Base-by-base conservation (phyloP, 306 rosid genomes). In the Gastrolobium bilobum region DNA sequence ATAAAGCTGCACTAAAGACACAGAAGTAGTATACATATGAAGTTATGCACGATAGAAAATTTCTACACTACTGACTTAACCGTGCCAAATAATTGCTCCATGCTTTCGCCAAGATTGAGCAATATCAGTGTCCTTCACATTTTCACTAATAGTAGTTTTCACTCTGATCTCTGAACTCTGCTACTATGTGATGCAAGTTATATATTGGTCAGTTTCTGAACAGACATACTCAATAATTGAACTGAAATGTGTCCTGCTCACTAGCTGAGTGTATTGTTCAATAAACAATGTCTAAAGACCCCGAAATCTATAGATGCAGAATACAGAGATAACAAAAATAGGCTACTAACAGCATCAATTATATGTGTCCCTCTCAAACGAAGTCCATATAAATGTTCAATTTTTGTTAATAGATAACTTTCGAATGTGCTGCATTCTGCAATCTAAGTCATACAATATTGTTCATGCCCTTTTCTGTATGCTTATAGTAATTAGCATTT, bases 401-500 rank as follows among this genome's bases (percentile, higher is more conserved):
- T 20, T 20, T 20, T 20, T 20, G 26, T 20, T 0, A 20, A 20
- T 20, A 20, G 26, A 20, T 20, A 20, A 20, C 26, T 20, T 20
- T 20, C 26, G 26, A 20, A 20, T 20, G 26, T 20, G 26, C 26
- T 20, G 26, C 26, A 20, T 20, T 51, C 65, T 59, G 65, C 65
- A 9, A 4, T 33, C 65, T 4, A 4, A 3, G 39, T 59, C 15
- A 59, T 20, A 11, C 15, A 10, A 37, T 48, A 34, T 26, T 35
- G 63, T 15, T 14, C 34, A 31, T 51, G n/a, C 7, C 59, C 54
- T 39, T 61, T 44, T 35, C 44, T 56, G 10, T 13, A 38, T 56
- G 61, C 51, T 46, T 63, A 20, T 2, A 48, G 39, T 51, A 46
- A 48, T 33, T 75, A 52, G 62, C 73, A 62, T 38, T 61, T 71